These are phyloP conservation scores for Polyplosphaeria fusca DNA, from an alignment of 495 filamentous ascomycete species.

Conservation along the genomic window DNA sequence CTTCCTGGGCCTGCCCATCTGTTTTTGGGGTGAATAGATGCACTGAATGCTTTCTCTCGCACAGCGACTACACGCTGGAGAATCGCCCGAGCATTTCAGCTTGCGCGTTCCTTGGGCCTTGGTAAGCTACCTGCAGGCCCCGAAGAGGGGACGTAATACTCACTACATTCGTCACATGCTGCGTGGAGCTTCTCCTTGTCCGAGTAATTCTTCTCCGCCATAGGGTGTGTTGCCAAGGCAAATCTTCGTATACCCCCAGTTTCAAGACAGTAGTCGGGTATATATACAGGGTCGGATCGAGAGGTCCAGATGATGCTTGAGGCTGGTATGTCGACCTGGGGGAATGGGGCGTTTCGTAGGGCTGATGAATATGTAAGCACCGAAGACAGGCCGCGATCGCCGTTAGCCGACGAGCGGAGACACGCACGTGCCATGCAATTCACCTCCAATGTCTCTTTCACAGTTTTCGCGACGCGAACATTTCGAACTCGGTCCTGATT, in stretches of 20 bases:
- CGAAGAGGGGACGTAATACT: constrained; percentile 10
- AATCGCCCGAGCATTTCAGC: constrained; percentile 39
- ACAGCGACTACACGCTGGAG: constrained; percentile 36
- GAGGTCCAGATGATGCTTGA: neutral
- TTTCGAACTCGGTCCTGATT: no score
- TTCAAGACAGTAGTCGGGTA: neutral
- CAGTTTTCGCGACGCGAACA: no score
- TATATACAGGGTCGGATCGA: neutral
- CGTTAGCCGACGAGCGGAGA: constrained; percentile 4
- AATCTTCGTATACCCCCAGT: neutral
- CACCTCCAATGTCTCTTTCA: neutral
- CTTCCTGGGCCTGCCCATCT: constrained; percentile 41
- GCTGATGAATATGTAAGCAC: constrained; percentile 10
- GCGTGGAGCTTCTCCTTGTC: constrained; percentile 34
- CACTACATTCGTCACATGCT: constrained; percentile 41
- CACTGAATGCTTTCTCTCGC: constrained; percentile 35
- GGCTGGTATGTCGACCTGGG: neutral
- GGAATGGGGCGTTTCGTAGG: neutral
- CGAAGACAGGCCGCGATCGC: neutral
- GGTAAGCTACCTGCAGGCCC: neutral
- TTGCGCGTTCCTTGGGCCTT: constrained; percentile 36
- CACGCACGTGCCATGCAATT: neutral
- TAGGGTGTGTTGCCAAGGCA: neutral
- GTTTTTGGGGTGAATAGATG: constrained; percentile 41
- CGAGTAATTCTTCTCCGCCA: constrained; percentile 2